These are phyloP conservation scores for Magnaporthiopsis poae DNA, from an alignment of 2,329 filamentous ascomycete genomes.

Conservation along the genomic window DNA sequence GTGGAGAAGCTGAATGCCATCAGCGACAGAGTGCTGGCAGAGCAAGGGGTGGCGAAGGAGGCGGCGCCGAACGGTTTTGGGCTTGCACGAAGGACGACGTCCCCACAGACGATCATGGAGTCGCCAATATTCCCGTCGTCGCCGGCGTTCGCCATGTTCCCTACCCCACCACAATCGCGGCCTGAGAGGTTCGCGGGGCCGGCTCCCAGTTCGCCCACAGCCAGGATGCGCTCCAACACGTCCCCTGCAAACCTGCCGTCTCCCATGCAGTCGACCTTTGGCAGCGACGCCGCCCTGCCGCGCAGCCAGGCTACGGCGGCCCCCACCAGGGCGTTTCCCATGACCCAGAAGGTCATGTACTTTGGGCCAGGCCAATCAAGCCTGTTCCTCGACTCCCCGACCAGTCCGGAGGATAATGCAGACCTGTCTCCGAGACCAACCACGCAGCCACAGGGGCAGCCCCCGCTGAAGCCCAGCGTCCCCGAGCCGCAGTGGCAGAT, in stretches of 20 bases:
- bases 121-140: slow-evolving; percentile 25
- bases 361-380: slow-evolving; percentile 27
- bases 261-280: slow-evolving; percentile 18
- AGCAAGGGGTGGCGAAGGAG: slow-evolving; percentile 24
- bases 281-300: not conserved
- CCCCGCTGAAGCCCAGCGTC: slow-evolving; percentile 25
- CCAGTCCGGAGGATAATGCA: slow-evolving; percentile 10
- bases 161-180: slow-evolving; percentile 21
- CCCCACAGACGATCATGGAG: slow-evolving; percentile 31
- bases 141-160: slow-evolving; percentile 37
- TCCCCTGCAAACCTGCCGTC: slow-evolving; percentile 40
- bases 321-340: slow-evolving; percentile 1
- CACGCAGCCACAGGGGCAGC: slow-evolving; percentile 12
- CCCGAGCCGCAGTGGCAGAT: slow-evolving; percentile 39
- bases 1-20: slow-evolving; percentile 47
- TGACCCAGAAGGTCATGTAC: slow-evolving; percentile 12
- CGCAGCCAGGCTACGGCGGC: not conserved
- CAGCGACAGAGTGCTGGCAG: slow-evolving; percentile 32
- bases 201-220: slow-evolving; percentile 22
- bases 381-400: slow-evolving; percentile 33
- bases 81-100: slow-evolving; percentile 35
- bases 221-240: slow-evolving; percentile 40
- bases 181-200: slow-evolving; percentile 13
- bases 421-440: slow-evolving; percentile 5
- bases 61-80: slow-evolving; percentile 7